Percentiles rank a stretch among this genome's conserved stretches.
These are phyloP conservation scores for Glutinoglossum americanum DNA, from an alignment of 495 filamentous ascomycete species.

Conservation along the genomic window DNA sequence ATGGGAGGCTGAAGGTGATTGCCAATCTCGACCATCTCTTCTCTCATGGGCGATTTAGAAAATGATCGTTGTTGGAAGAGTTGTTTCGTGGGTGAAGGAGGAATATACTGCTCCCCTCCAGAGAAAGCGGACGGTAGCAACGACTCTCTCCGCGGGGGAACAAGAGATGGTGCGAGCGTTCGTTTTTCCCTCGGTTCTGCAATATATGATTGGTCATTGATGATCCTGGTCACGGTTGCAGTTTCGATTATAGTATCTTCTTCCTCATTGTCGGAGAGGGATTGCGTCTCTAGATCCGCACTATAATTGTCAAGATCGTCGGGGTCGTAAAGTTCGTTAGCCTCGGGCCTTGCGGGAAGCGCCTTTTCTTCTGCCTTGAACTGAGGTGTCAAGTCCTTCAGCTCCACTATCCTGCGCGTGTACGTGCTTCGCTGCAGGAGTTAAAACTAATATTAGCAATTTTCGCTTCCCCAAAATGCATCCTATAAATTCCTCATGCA, in stretches of 20 bases:
- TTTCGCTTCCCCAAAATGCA: neutral
- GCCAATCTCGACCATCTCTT: slow-evolving; percentile 17
- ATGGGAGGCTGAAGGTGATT: slow-evolving; percentile 13
- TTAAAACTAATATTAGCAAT: slow-evolving; percentile 7
- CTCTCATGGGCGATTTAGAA: slow-evolving; percentile 22
- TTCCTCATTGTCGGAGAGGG: neutral
- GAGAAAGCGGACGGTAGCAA: slow-evolving; percentile 11
- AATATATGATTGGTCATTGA: slow-evolving; percentile 13
- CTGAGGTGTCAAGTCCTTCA: slow-evolving; percentile 42
- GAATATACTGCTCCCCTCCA: slow-evolving; percentile 2
- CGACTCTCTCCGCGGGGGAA: slow-evolving; percentile 14
- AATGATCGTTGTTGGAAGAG: slow-evolving; percentile 25
- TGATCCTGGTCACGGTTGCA: slow-evolving; percentile 22
- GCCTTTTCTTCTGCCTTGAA: slow-evolving; percentile 38
- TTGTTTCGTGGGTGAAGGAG: slow-evolving; percentile 12
- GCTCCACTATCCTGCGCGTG: slow-evolving; percentile 64
- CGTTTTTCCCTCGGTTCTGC: slow-evolving; percentile 7
- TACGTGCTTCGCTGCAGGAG: slow-evolving; percentile 57
- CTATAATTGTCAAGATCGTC: neutral
- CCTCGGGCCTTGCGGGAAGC: slow-evolving; percentile 47
- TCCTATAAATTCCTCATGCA: slow-evolving; percentile 1
- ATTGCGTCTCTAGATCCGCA: neutral
- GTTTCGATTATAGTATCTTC: slow-evolving; percentile 23
- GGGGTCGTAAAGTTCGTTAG: neutral
- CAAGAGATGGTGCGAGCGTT: slow-evolving; percentile 12